phyloP scores from a whole-genome alignment of 2,329 filamentous ascomycete species.

The Chaetomium sp. region DNA sequence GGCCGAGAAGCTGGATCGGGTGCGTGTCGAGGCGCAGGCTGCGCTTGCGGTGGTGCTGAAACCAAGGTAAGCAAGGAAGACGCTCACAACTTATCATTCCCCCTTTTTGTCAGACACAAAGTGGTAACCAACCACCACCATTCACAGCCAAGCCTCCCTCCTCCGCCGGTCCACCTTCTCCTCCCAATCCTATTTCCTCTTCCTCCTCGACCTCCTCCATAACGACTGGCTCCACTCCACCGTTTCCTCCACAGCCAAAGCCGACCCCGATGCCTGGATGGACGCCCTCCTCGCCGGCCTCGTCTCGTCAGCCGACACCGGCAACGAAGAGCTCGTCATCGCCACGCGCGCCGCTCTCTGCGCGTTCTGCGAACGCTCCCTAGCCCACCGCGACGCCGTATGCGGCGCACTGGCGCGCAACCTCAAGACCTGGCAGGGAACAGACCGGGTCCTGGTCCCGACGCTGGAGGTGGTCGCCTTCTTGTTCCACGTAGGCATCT shows the following conservation, averaged over 20 bases:
- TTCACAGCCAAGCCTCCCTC: slow-evolving; percentile 21
- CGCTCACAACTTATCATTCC: slow-evolving; percentile 1
- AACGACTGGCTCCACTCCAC: slow-evolving; percentile 31
- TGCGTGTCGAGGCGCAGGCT: slow-evolving; percentile 61
- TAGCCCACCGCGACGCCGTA: slow-evolving; percentile 37
- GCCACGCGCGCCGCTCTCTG: slow-evolving; percentile 60
- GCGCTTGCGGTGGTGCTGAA: slow-evolving; percentile 42
- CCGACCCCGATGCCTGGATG: slow-evolving; percentile 36
- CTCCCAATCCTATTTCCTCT: slow-evolving; percentile 52
- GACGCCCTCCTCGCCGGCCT: slow-evolving; percentile 57
- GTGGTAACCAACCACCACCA: slow-evolving; percentile 17
- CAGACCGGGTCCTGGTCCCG: slow-evolving; percentile 68
- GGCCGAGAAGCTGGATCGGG: slow-evolving; percentile 83
- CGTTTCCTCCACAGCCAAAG: slow-evolving; percentile 29
- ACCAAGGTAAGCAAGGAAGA: slow-evolving; percentile 34
- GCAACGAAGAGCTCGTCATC: slow-evolving; percentile 67
- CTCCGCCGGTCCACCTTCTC: slow-evolving; percentile 45
- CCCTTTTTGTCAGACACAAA: background rate
- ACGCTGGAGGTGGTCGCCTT: slow-evolving; percentile 72
- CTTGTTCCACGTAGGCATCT: slow-evolving; percentile 58
- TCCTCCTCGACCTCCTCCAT: slow-evolving; percentile 43
- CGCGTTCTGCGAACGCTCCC: slow-evolving; percentile 42
- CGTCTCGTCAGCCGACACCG: slow-evolving; percentile 69
- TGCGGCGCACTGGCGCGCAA: slow-evolving; percentile 49
- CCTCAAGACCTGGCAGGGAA: slow-evolving; percentile 44